Base-by-base conservation (phyloP, 2,329 filamentous ascomycete species). In the Monilinia aucupariae region DNA sequence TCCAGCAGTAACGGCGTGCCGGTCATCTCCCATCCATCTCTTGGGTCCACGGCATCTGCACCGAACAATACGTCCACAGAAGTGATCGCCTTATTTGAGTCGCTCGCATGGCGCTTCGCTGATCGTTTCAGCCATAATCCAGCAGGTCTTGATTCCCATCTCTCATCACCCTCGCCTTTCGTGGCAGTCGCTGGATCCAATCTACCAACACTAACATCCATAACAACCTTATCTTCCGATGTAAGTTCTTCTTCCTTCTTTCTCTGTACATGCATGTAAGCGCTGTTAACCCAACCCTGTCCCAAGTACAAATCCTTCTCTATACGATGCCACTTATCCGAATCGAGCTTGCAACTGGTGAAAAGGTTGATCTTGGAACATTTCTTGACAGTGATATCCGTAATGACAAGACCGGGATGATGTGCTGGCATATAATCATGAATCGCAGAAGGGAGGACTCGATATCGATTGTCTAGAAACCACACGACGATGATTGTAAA, bases 1-100 rank as follows among this genome's bases (percentile, higher is more conserved):
- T 90, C 85, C 64, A 97, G 78, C 56, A 93, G 77, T 62, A 97
- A 76, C 12, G 89, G 85, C 9, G 85, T 89, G 64, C 90, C 88
- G 58, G 85, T 86, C 50, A 97, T 82, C 64, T 86, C 80, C 94
- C 96, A 99, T 37, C 90, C 90, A 2, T 87, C 84, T 63, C 94
- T 85, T 6, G 91, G 92, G 74, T 99, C 94, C 39, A 92, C 90
- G 12, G 92, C 93, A 76, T 90, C 86, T 9, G 85, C 79, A 32
- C 87, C 85, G 71, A 89, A 89, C 17, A 91, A 75, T 4, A 91
- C 80, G 74, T 91, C 88, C 3, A 90, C 79, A 5, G 85, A 84
- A 0, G 87, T 91, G 45, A 91, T 78, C 0, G 83, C 83, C 45
- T 72, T 64, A 7, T 70, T 48, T 13, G 69, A 72, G 67, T 74